These are phyloP conservation scores for Chlorella sorokiniana DNA, from an alignment of 139 green algal genomes.

Conservation along the genomic window DNA sequence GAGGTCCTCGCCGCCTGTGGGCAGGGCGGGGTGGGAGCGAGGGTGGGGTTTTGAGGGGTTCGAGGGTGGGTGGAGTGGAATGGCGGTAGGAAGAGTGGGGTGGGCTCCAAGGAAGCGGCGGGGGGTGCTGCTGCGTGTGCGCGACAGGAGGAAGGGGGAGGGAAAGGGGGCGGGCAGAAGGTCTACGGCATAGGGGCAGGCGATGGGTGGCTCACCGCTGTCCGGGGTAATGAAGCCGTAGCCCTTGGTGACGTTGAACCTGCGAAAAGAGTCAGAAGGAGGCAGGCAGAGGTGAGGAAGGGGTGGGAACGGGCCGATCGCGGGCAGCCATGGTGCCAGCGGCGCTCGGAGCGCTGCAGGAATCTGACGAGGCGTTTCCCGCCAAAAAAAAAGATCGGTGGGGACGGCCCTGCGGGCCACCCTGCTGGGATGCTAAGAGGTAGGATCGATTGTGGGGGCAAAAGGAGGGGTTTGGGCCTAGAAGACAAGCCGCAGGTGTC, in stretches of 20 bases:
- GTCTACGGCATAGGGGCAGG: neutral
- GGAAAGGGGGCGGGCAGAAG: neutral
- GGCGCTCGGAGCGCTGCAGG: too few species aligned
- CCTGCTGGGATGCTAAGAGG: too few species aligned
- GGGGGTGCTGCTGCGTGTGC: neutral
- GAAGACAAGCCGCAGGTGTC: too few species aligned
- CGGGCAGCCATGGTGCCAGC: too few species aligned
- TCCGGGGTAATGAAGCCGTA: slow-evolving; percentile 83
- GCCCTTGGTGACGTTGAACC: slow-evolving; percentile 87
- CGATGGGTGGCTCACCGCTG: slow-evolving; percentile 30
- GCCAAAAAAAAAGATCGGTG: too few species aligned
- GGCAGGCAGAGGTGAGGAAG: neutral
- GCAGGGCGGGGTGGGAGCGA: neutral
- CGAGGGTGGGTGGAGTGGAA: neutral
- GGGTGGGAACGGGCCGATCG: neutral
- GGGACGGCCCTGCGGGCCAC: too few species aligned
- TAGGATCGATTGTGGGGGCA: too few species aligned
- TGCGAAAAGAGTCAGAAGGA: neutral
- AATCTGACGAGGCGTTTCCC: too few species aligned
- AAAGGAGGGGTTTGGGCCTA: too few species aligned
- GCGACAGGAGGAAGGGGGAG: neutral
- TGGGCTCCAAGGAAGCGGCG: neutral
- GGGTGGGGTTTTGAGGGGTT: neutral
- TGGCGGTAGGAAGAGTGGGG: neutral
- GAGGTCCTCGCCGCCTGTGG: slow-evolving; percentile 62